A percentile compares a stretch with the other conserved stretches of the same genome.
phyloP scores from a whole-genome alignment of 169 alveolate species.

The Babesia gibsoni region DNA sequence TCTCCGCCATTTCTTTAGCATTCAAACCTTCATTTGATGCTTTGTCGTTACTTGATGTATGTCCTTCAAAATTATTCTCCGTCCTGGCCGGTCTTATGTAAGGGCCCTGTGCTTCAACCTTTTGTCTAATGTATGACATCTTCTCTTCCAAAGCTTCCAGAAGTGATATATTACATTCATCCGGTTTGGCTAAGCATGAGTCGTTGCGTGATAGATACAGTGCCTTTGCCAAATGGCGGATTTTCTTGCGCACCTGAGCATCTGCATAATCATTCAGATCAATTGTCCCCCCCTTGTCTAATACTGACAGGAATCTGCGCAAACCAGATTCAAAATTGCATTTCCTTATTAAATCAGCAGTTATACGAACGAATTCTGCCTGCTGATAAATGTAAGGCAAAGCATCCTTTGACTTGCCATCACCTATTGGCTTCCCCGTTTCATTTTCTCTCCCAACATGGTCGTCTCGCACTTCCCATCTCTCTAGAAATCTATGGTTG shows the following conservation, averaged over 20 bases:
- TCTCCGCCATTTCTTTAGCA: slow-evolving; percentile 12
- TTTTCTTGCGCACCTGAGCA: slow-evolving; percentile 68
- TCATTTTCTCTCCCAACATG: too few species aligned
- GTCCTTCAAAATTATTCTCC: background rate
- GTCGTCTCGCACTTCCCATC: too few species aligned
- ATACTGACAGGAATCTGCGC: slow-evolving; percentile 1
- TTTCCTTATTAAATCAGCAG: slow-evolving; percentile 48
- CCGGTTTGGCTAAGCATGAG: slow-evolving; percentile 62
- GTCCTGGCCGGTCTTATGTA: slow-evolving; percentile 32
- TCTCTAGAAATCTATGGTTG: too few species aligned
- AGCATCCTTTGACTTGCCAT: background rate
- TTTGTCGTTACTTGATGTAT: background rate
- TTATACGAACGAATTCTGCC: slow-evolving; percentile 50
- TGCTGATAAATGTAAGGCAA: slow-evolving; percentile 60
- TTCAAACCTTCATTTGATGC: slow-evolving; percentile 3
- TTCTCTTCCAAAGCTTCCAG: slow-evolving; percentile 59
- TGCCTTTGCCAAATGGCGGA: slow-evolving; percentile 74
- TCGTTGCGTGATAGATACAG: slow-evolving; percentile 62
- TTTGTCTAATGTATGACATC: slow-evolving; percentile 62
- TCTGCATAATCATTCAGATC: slow-evolving; percentile 44
- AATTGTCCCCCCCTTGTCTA: slow-evolving; percentile 36
- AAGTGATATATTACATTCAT: slow-evolving; percentile 69
- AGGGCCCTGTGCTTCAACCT: slow-evolving; percentile 61
- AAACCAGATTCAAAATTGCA: slow-evolving; percentile 41
- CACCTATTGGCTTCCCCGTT: too few species aligned